Conservation (phyloP, 306 rosid species). For the Casuarina cunninghamiana region DNA sequence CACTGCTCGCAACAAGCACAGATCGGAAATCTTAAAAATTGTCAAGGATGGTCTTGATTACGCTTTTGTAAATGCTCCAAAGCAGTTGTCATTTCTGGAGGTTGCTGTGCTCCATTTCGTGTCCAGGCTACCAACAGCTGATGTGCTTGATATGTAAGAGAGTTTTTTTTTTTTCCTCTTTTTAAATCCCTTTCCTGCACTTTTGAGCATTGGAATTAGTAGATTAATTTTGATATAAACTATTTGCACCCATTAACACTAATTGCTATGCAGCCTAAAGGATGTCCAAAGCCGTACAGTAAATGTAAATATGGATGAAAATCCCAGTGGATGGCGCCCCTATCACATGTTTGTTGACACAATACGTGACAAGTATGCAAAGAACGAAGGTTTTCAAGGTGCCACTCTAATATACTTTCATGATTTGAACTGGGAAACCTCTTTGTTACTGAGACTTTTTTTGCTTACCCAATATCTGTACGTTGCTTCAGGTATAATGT, state of each 20-base stretch:
- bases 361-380: constrained; percentile 73
- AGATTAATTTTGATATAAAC: constrained; percentile 16
- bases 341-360: constrained; percentile 61
- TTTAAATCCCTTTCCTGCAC: no score
- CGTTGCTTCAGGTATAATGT: neutral
- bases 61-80: constrained; percentile 85
- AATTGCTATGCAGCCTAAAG: constrained; percentile 50
- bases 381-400: constrained; percentile 86
- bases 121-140: constrained; percentile 74
- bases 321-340: constrained; percentile 99
- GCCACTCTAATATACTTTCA: neutral
- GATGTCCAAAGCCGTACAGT: constrained; percentile 72
- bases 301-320: constrained; percentile 75
- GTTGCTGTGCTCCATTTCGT: constrained; percentile 68
- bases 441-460: neutral
- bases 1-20: constrained; percentile 78
- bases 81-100: constrained; percentile 76
- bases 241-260: constrained; percentile 24
- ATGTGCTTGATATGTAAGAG: constrained; percentile 71
- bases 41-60: constrained; percentile 77
- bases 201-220: constrained; percentile 19
- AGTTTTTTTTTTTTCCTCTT: neutral
- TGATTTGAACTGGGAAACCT: neutral
- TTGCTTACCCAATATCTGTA: neutral
- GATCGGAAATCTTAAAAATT: constrained; percentile 63